Conservation (phyloP, 208 protist species). For the Strigomonas culicis region DNA sequence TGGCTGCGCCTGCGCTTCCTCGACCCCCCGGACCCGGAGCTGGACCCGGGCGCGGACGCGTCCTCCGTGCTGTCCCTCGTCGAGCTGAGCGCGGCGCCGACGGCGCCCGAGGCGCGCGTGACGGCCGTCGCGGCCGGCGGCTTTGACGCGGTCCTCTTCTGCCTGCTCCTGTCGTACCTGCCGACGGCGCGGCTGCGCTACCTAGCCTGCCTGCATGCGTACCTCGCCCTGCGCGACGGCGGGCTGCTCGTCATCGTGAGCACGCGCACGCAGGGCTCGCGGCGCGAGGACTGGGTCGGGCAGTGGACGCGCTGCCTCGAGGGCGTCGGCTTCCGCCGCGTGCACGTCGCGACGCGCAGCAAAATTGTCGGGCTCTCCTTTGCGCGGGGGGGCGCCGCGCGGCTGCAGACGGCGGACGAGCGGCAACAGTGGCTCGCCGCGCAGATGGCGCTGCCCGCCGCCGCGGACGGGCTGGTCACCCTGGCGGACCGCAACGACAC, state of each 20-base stretch:
- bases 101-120: neutral
- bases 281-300: conserved; percentile 50
- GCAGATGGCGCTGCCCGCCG: neutral
- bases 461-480: neutral
- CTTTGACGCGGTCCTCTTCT: conserved; percentile 80
- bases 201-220: conserved; percentile 72
- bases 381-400: conserved; percentile 16
- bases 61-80: neutral
- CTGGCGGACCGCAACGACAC: neutral
- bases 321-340: conserved; percentile 62
- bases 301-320: conserved; percentile 58
- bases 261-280: conserved; percentile 78
- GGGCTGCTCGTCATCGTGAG: conserved; percentile 80
- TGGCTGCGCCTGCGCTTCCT: conserved; percentile 65
- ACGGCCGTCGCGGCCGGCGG: conserved; percentile 22
- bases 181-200: conserved; percentile 71
- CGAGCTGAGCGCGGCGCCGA: neutral
- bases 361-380: conserved; percentile 81
- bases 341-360: conserved; percentile 54
- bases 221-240: conserved; percentile 56
- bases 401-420: neutral
- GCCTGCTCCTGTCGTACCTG: conserved; percentile 83
- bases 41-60: too few relatives aligned
- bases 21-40: neutral
- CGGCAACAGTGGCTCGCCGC: neutral